Conservation (phyloP, 2,329 filamentous ascomycete genomes). For the Escovopsis sp. region DNA sequence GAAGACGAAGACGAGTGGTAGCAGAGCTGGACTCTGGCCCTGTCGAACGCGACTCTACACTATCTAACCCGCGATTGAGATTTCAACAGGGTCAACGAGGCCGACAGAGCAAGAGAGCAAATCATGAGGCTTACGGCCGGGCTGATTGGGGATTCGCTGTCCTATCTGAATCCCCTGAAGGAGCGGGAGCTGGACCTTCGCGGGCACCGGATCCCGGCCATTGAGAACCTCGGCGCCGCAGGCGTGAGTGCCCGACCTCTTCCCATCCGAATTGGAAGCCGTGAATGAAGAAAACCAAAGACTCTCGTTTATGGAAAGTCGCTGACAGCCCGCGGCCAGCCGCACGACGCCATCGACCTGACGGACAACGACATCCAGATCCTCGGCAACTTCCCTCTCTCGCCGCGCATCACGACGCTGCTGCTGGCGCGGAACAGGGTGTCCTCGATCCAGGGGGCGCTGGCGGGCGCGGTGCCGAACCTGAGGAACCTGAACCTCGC, state of each 20-base stretch:
- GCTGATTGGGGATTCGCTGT: constrained; percentile 85
- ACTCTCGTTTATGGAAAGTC: too few relatives aligned
- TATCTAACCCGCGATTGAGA: not conserved
- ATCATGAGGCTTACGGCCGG: constrained; percentile 91
- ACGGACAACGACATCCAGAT: constrained; percentile 94
- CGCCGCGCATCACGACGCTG: constrained; percentile 73
- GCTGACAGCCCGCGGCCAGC: constrained; percentile 33
- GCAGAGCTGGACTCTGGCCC: too few relatives aligned
- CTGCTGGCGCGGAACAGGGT: constrained; percentile 85
- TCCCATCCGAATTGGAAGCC: too few relatives aligned
- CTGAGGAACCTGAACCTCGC: constrained; percentile 70
- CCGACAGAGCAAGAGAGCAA: constrained; percentile 5
- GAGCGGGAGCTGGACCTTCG: constrained; percentile 97
- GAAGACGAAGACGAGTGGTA: not conserved
- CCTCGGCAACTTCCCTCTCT: constrained; percentile 84
- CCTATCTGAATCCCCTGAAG: constrained; percentile 96
- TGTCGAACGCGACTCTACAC: not conserved
- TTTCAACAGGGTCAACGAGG: not conserved
- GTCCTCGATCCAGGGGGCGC: constrained; percentile 59
- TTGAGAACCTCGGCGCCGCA: constrained; percentile 94
- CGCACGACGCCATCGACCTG: constrained; percentile 93
- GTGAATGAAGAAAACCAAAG: too few relatives aligned
- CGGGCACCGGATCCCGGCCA: constrained; percentile 95
- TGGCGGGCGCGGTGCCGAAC: constrained; percentile 66
- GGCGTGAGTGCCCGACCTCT: constrained; percentile 44